Evolutionary conservation across 23 red algal species (phyloP).

Genomic region (Chondrus crispus): DNA sequence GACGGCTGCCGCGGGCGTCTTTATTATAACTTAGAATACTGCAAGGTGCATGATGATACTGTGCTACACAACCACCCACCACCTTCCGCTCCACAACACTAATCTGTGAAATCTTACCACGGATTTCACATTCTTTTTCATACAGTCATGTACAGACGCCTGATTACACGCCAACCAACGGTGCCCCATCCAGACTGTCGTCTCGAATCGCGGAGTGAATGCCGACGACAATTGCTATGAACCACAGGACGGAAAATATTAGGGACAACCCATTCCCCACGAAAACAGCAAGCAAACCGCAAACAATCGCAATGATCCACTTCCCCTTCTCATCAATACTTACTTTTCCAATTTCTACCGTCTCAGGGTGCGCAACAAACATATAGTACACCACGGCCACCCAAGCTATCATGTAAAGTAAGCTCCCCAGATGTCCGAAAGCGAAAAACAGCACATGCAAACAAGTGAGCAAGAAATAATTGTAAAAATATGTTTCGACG

Average conservation of each 20-base stretch:
- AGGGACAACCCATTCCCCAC: constrained; percentile 49
- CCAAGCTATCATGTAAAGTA: constrained; percentile 14
- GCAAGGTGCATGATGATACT: too few relatives aligned
- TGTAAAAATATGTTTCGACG: constrained; percentile 84
- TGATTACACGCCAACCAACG: too few relatives aligned
- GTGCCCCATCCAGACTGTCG: background rate
- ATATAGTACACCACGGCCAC: constrained; percentile 41
- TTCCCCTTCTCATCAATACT: constrained; percentile 39
- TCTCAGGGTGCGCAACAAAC: constrained; percentile 30
- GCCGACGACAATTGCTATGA: constrained; percentile 54
- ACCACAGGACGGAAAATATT: constrained; percentile 19
- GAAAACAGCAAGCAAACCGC: constrained; percentile 23
- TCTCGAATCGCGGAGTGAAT: constrained; percentile 57
- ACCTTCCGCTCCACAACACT: background rate
- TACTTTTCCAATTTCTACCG: constrained; percentile 37
- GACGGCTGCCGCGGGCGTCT: too few relatives aligned
- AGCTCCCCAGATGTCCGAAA: constrained; percentile 24
- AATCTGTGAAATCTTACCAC: too few relatives aligned
- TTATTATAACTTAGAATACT: too few relatives aligned
- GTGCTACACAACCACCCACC: too few relatives aligned
- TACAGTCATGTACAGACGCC: too few relatives aligned
- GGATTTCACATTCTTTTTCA: too few relatives aligned
- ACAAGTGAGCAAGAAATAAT: constrained; percentile 61
- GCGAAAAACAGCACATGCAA: constrained; percentile 39
- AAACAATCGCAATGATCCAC: constrained; percentile 18